Evolutionary conservation across 2,329 filamentous ascomycete genomes (phyloP), one percentile per base, ranked within the genome.

Genomic region (Fonsecaea erecta): DNA sequence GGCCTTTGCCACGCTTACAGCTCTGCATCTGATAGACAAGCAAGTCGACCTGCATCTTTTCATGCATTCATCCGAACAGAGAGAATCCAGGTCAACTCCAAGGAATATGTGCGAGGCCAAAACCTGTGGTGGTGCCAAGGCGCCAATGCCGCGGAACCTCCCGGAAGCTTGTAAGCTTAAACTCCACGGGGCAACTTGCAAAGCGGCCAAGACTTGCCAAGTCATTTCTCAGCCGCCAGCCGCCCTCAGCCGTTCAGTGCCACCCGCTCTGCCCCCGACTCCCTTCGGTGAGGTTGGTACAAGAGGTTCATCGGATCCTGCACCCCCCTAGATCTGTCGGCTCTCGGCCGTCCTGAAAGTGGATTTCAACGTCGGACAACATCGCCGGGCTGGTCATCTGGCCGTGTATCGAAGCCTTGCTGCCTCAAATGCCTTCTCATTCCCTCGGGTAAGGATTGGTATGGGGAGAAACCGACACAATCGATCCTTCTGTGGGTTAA

Each of bases 81-180:
- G 37, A 18, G n/a, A 43, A 16, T 43, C n/a, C 43, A 24, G 14
- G 21, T 46, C n/a, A 5, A 48, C 18, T 12, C 9, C 18, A 26
- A 26, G 43, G 7, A 24, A 48, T 46, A 48, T 24, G 43, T 24
- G 14, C 18, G 43, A 48, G 43, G 43, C 43, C 43, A 24, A 48
- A 26, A 48, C 11, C 4, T 26, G 43, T 24, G 11, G 9, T 48
- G 5, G 9, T 48, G 43, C 43, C 43, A 48, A 48, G 43, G 18
- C 43, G 43, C 43, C 11, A 48, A 48, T 48, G 21, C 18, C 1
- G 43, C 43, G 43, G 43, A 48, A 26, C n/a, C 18, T 24, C 14
- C 43, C 43, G 43, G 43, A 48, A 48, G 21, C 43, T 48, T 48
- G 43, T 21, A 48, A 48, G 18, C 43, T 26, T 48, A 48, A 48